phyloP scores from a whole-genome alignment of 495 filamentous ascomycete genomes.

The Annulohypoxylon moriforme region DNA sequence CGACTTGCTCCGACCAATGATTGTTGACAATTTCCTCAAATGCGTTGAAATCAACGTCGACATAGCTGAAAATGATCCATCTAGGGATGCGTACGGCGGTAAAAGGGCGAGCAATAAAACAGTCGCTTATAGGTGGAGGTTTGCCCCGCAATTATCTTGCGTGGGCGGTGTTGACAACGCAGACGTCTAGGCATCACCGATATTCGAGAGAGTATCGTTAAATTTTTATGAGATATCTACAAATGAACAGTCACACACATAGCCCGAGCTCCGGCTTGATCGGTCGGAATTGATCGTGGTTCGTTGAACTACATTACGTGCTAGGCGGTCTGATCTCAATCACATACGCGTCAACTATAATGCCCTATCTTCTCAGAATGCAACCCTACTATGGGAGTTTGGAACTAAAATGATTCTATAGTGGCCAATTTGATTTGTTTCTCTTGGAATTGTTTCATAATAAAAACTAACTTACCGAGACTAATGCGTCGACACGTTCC shows the following conservation, averaged over 20 bases:
- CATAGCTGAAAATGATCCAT: slow-evolving; percentile 20
- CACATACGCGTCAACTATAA: slow-evolving; percentile 31
- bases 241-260: slow-evolving; percentile 16
- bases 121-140: background rate
- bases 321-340: slow-evolving; percentile 3
- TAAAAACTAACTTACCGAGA: background rate
- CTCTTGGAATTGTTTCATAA: background rate
- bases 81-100: background rate
- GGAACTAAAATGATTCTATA: background rate
- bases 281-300: slow-evolving; percentile 7
- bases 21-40: background rate
- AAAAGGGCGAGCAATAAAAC: background rate
- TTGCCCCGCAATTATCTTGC: slow-evolving; percentile 11
- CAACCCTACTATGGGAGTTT: slow-evolving; percentile 14
- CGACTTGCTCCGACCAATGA: background rate
- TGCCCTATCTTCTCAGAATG: slow-evolving; percentile 31
- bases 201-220: slow-evolving; percentile 2
- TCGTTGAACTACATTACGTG: slow-evolving; percentile 9
- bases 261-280: slow-evolving; percentile 10
- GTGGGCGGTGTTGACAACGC: slow-evolving; percentile 25
- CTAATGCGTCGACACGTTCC: background rate
- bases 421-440: background rate
- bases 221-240: slow-evolving; percentile 16
- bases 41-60: slow-evolving; percentile 1
- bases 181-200: slow-evolving; percentile 7